Base-by-base conservation (phyloP, 225 moss, liverwort and hornwort genomes). In the Asterella californica region DNA sequence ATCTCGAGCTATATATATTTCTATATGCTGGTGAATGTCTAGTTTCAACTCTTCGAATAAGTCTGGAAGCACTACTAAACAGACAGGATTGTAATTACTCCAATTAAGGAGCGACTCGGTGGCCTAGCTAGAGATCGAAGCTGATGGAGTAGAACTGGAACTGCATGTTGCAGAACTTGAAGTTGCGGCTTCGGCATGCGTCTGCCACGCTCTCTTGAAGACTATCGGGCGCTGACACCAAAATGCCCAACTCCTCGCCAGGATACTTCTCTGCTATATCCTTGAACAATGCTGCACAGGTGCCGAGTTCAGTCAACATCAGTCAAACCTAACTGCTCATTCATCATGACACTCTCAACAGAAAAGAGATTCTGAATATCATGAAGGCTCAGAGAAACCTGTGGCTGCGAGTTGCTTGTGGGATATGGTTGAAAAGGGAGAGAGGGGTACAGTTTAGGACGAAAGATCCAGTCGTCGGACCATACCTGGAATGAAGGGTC, bases 401-500 rank as follows among this genome's bases (percentile, higher is more conserved):
- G n/a, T n/a, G n/a, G n/a, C n/a, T n/a, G n/a, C n/a, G n/a, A n/a
- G n/a, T n/a, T n/a, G n/a, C n/a, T 42, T 42, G 42, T 42, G 42
- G 42, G 42, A 42, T 42, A 2, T 42, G 42, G 4, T 42, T 42
- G 7, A 7, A 42, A 42, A 42, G 42, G 7, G 7, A 42, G 42
- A 42, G 7, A 3, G 3, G 4, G 42, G 42, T 7, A 42, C 7
- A 42, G 42, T 42, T 42, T 7, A 42, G n/a, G n/a, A n/a, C n/a
- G n/a, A n/a, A n/a, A n/a, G n/a, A n/a, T n/a, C n/a, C n/a, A n/a
- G 42, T 42, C 42, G n/a, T 42, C 42, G 7, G 42, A 42, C 7
- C 42, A 27, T 63, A 91, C 91, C 91, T 91, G 84, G 74, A 38
- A 91, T 89, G 52, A 53, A 46, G 42, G 91, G 91, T 70, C 91